Evolutionary conservation across 768 basidiomycete genomes (phyloP), one percentile per base, ranked within the genome.

Genomic region (Leccinum incarnatum): DNA sequence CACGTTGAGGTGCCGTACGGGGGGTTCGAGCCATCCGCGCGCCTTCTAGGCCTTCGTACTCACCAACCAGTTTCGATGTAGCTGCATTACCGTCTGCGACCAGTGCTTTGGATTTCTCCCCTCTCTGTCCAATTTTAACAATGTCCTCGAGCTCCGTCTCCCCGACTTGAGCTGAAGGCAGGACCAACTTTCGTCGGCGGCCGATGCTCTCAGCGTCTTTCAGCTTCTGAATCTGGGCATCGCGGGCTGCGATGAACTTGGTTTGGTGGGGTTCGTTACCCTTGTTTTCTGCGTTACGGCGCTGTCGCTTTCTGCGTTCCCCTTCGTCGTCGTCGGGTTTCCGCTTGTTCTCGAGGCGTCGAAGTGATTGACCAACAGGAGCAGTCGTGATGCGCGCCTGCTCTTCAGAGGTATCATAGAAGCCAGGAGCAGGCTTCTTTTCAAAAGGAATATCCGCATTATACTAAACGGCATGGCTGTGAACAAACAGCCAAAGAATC

Each of bases 361-460:
- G 89, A 6, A 97, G 81, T 0, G 89, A 87, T 72, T 94, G 92
- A 4, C 95, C 95, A 27, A 98, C 88, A 1, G 92, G 96, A 0
- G 96, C 93, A n/a, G 85, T 79, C 14, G 90, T 85, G 40, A 87
- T 78, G 51, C 91, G 89, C 5, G 93, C 89, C 67, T 95, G 89
- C 70, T 99, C 97, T 64, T 96, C 97, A 0, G 88, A 83, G 2
- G 93, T 95, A 71, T 99, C 97, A 74, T 98, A 99, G 76, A 99
- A 99, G 0, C 97, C 97, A 10, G 95, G 76, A 0, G 93, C 95
- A 0, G 97, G 82, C 69, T 92, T 92, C 78, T 98, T 98, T 77
- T 99, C 97, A 71, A 98, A 98, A 0, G 97, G 97, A 64, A 98
- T 97, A 70, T 99, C 97, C 53, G 94, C 86, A 68, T 98, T 99